Percentiles rank a stretch among this genome's conserved stretches.
Evolutionary conservation across 139 green algal species (phyloP).

Genomic region (Coelastrella sp.): DNA sequence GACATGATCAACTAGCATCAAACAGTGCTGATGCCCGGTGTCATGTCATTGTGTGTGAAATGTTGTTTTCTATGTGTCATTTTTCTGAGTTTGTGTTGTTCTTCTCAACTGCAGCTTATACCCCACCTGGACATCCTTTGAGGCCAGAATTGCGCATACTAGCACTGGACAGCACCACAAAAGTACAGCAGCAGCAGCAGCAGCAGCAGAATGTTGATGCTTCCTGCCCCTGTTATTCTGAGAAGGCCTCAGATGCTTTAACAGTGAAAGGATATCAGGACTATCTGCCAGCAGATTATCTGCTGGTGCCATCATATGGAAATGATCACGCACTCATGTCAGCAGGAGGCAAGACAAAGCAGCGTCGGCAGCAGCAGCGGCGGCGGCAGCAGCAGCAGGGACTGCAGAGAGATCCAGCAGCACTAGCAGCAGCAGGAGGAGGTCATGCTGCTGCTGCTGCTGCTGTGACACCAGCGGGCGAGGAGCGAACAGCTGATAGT

Average conservation of each 20-base stretch:
- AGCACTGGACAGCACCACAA: conserved; percentile 18
- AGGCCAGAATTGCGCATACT: conserved; percentile 53
- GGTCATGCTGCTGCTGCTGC: not conserved
- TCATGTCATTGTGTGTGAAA: too few species aligned
- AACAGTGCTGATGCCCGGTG: too few species aligned
- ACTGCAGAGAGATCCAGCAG: not conserved
- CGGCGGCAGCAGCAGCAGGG: conserved; percentile 4
- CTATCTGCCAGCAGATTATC: conserved; percentile 47
- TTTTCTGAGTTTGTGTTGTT: not conserved
- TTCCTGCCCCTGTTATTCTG: conserved; percentile 1
- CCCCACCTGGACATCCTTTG: not conserved
- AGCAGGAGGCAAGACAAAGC: not conserved
- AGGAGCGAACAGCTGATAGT: not conserved
- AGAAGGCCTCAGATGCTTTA: conserved; percentile 50
- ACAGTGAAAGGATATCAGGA: conserved; percentile 31
- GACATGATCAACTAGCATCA: too few species aligned
- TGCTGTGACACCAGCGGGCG: not conserved
- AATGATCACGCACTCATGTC: conserved; percentile 37
- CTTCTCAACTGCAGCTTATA: not conserved
- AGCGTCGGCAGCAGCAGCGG: not conserved
- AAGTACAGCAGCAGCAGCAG: conserved; percentile 27
- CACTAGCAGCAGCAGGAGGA: not conserved
- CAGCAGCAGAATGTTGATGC: not conserved
- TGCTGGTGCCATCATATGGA: conserved; percentile 53
- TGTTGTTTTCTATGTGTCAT: not conserved